Conservation (phyloP, 1,139 yeast species). For the Pichia sp. region DNA sequence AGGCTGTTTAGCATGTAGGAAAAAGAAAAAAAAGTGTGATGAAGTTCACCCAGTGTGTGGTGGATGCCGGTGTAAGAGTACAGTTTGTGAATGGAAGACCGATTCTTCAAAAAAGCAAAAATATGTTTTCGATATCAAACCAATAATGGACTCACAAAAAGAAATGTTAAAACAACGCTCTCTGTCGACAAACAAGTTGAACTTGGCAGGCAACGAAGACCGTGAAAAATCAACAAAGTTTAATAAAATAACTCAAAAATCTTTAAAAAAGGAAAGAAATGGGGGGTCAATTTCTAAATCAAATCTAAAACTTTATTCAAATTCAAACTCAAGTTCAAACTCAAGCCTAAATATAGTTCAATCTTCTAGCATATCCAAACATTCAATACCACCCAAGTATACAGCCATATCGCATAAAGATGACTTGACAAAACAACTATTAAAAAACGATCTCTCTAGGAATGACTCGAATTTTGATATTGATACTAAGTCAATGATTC, state of each 20-base stretch:
- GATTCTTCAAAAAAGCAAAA: conserved; percentile 4
- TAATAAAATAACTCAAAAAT: background rate
- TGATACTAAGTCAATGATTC: background rate
- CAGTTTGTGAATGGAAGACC: conserved; percentile 22
- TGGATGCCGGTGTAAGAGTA: conserved; percentile 18
- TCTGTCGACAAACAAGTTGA: background rate
- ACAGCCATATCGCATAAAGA: background rate
- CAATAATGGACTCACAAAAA: conserved; percentile 20
- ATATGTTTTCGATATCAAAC: conserved; percentile 15
- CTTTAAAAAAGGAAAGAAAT: background rate
- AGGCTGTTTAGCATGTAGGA: conserved; percentile 26
- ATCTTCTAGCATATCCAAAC: background rate
- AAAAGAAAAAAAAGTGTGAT: conserved; percentile 29
- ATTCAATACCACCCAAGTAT: background rate
- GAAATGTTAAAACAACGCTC: conserved; percentile 6
- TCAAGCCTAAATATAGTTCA: background rate
- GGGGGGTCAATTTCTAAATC: background rate
- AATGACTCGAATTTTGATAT: background rate
- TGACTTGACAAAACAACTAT: background rate
- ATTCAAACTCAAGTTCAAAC: background rate
- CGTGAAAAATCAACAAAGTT: background rate
- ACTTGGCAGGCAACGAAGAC: too few species aligned
- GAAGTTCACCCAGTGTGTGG: conserved; percentile 29
- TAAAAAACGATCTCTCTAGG: background rate
- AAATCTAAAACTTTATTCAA: background rate